Conservation (phyloP, 2,329 filamentous ascomycete species). For the Ilyonectria sp. region DNA sequence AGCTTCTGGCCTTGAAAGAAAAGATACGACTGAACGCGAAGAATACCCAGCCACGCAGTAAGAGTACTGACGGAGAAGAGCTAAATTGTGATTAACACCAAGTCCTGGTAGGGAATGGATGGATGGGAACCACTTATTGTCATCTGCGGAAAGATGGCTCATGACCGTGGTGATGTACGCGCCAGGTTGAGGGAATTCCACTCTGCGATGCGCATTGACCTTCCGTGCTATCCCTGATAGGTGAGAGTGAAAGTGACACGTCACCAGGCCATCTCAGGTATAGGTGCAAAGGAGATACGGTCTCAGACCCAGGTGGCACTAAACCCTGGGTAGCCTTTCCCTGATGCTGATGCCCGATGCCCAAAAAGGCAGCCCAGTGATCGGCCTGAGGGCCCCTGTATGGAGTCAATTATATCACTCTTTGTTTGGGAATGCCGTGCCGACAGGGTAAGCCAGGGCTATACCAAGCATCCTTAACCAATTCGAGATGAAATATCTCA, state of each 20-base stretch:
- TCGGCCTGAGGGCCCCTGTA: neutral
- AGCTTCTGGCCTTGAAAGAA: too few species aligned
- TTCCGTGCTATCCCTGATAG: too few species aligned
- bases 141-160: too few species aligned
- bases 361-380: neutral
- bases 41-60: too few species aligned
- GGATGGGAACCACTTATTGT: too few species aligned
- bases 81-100: too few species aligned
- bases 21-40: too few species aligned
- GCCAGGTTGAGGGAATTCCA: too few species aligned
- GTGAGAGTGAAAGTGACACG: neutral
- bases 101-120: too few species aligned
- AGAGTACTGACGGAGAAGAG: too few species aligned
- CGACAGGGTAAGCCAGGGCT: neutral
- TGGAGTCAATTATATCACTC: neutral
- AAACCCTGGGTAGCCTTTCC: neutral
- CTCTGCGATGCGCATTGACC: too few species aligned
- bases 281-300: neutral
- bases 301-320: neutral
- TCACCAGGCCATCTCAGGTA: neutral
- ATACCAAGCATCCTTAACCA: neutral
- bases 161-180: too few species aligned
- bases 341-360: neutral
- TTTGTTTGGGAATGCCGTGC: neutral
- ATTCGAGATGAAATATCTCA: neutral